phyloP scores from a whole-genome alignment of 2,329 filamentous ascomycete genomes.

The Neophaeococcomyces mojaviensis region DNA sequence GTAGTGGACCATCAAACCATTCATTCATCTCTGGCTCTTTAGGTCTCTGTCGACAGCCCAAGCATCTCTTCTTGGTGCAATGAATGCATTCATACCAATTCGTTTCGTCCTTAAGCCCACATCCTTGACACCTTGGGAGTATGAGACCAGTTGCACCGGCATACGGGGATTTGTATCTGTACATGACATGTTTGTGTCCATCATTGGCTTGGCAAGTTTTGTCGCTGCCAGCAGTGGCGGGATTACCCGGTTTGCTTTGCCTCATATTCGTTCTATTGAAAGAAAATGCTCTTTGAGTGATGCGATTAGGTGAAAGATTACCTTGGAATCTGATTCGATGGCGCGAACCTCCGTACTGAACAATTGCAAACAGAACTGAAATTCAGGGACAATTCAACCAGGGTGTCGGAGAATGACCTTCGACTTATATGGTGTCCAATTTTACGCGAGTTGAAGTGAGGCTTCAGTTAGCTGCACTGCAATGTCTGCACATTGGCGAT shows the following conservation, averaged over 20 bases:
- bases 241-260: neutral
- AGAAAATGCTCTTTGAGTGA: neutral
- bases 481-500: no score
- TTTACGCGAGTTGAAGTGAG: no score
- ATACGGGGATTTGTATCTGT: conserved; percentile 7
- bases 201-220: conserved; percentile 1
- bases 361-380: no score
- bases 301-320: neutral
- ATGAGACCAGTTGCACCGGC: neutral
- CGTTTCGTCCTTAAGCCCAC: neutral
- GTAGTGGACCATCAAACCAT: no score
- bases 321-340: neutral
- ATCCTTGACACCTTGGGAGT: neutral
- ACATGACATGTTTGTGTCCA: conserved; percentile 9
- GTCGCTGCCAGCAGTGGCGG: neutral
- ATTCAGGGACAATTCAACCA: no score
- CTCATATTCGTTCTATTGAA: neutral
- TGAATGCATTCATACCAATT: conserved; percentile 8
- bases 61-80: conserved; percentile 6
- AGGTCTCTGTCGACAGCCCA: no score
- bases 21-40: no score
- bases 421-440: no score
- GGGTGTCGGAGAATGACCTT: no score
- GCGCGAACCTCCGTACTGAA: no score
- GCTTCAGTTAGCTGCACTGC: no score